phyloP scores from a whole-genome alignment of 495 filamentous ascomycete species.

The Terfezia claveryi region DNA sequence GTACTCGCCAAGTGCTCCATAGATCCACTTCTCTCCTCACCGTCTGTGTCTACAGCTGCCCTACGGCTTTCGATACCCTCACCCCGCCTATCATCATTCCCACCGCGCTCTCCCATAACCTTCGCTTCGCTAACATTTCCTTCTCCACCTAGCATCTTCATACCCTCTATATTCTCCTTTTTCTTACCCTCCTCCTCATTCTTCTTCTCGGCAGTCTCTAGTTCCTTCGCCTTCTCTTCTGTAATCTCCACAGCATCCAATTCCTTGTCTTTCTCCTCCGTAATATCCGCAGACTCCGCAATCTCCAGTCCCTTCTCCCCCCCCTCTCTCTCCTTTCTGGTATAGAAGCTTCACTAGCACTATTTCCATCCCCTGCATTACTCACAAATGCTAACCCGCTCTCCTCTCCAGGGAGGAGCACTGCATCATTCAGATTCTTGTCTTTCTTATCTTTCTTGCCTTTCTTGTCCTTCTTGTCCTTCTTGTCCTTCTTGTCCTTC shows the following conservation, averaged over 20 bases:
- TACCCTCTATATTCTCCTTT: constrained; percentile 1
- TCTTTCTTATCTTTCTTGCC: constrained; percentile 22
- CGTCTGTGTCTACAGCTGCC: neutral
- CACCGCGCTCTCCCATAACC: neutral
- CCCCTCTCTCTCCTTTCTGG: too few relatives aligned
- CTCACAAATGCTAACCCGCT: too few relatives aligned
- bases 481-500: constrained; percentile 6
- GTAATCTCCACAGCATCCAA: constrained; percentile 21
- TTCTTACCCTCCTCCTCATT: constrained; percentile 21
- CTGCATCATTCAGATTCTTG: too few relatives aligned
- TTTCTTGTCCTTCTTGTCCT: constrained; percentile 15
- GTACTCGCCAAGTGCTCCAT: too few relatives aligned
- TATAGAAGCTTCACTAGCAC: too few relatives aligned
- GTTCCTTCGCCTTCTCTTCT: neutral
- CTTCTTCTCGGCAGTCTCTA: constrained; percentile 11
- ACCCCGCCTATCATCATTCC: neutral
- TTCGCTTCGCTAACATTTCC: neutral
- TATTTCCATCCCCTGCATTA: too few relatives aligned
- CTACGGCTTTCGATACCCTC: neutral
- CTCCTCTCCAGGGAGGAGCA: too few relatives aligned
- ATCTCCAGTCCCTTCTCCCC: too few relatives aligned
- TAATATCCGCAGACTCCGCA: too few relatives aligned
- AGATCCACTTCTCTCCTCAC: neutral
- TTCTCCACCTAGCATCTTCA: neutral
- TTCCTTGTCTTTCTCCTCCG: constrained; percentile 23